Evolutionary conservation across 495 filamentous ascomycete genomes (phyloP), one percentile per base, ranked within the genome.

Genomic region (Neurospora sp.): DNA sequence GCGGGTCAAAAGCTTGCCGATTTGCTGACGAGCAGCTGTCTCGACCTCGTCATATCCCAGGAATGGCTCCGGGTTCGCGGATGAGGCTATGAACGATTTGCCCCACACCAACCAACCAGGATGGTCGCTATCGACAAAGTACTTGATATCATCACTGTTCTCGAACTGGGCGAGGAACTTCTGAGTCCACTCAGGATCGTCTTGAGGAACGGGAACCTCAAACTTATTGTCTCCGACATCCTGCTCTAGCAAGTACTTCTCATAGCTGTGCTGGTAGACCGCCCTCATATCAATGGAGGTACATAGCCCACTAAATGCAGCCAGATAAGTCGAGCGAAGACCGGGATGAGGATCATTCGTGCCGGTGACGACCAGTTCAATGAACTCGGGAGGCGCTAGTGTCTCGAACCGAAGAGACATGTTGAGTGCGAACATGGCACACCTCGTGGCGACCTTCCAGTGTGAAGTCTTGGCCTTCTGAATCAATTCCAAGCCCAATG

Each of bases 61-160:
- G 74, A 91, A 92, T 62, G 86, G 87, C 39, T 85, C 86, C 16
- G 92, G 87, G 49, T 91, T 89, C 9, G 91, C 91, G 72, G 89
- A 88, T 78, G 89, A 93, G 2, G 91, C 95, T 35, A 88, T 90
- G 86, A 98, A 93, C 11, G 86, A 88, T 79, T 96, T 91, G 14
- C 89, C 90, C 96, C 96, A 99, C 8, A 96, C 93, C n/a, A 99
- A 87, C 96, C 96, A 99, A 35, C 96, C 96, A 11, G 95, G 93
- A 81, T 97, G 92, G 78, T 97, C 95, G 72, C 88, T 88, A 78
- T 99, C 96, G 72, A 98, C 89, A 76, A 93, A 97, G 80, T 95
- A 96, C 72, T 97, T 88, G 7, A 93, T 89, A 2, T 79, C 78
- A 72, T 95, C 92, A 37, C 91, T 90, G 40, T 91, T 86, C 14